Evolutionary conservation across 176 grass and related monocot species (phyloP).

Genomic region (Alloteropsis semialata): DNA sequence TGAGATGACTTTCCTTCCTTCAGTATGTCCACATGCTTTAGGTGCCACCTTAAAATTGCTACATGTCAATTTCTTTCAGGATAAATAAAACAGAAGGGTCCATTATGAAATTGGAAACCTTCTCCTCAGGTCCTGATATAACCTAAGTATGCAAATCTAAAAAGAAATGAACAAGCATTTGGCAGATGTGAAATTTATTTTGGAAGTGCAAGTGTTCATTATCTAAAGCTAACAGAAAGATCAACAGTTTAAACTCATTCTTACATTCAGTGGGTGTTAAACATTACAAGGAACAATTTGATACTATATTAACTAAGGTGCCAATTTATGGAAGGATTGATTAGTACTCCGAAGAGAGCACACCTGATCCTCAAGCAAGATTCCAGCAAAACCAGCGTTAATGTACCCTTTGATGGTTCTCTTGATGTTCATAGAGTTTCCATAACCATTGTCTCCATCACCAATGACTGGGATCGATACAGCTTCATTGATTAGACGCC

Average conservation of each 20-base stretch:
- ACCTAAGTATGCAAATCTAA: not conserved
- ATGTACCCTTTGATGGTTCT: constrained; percentile 93
- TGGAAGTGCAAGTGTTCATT: not conserved
- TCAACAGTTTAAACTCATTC: not conserved
- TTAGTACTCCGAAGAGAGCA: not conserved
- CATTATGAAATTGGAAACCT: not conserved
- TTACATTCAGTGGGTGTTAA: not conserved
- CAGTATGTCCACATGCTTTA: constrained; percentile 97
- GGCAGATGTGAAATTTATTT: not conserved
- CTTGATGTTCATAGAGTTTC: constrained; percentile 97
- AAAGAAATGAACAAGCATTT: constrained; percentile 8
- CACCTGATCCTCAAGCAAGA: constrained; percentile 99
- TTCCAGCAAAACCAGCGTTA: constrained; percentile 92
- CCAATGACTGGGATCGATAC: constrained; percentile 90
- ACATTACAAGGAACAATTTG: not conserved
- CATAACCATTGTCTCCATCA: constrained; percentile 96
- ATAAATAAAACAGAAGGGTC: not conserved
- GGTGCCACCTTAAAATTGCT: constrained; percentile 73
- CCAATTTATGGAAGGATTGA: not conserved
- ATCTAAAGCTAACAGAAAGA: not conserved
- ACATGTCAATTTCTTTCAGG: not conserved
- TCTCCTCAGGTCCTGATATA: not conserved
- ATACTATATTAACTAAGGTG: not conserved
- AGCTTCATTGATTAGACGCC: constrained; percentile 69
- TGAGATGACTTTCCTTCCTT: constrained; percentile 92